Base-by-base conservation (phyloP, 768 basidiomycete genomes). In the Phaeotremella skinneri region DNA sequence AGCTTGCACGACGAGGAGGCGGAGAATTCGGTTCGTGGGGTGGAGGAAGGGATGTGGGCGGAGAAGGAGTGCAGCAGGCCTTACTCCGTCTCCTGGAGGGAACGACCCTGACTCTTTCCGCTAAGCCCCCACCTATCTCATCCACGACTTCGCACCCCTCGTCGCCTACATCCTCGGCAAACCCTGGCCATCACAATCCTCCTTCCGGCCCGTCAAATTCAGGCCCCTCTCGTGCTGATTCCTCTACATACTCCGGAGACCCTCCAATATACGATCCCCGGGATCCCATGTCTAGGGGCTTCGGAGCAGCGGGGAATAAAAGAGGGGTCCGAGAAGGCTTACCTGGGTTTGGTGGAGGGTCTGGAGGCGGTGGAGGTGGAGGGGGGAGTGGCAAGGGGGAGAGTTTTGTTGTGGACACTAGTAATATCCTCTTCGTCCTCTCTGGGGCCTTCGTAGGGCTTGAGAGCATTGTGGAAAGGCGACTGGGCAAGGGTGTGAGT, bases 361-460 rank as follows among this genome's bases (percentile, higher is more conserved):
- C 68, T 55, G 63, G 64, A 21, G 69, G 66, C n/a, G 41, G 53
- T 17, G 64, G 64, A 20, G 69, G 67, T 25, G 43, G 55, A 14
- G 52, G 52, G 14, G 61, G 63, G 56, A 39, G 64, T 27, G 56
- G 63, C 5, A 76, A 76, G 58, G 71, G 72, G 5, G 76, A 77
- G 48, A 77, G 74, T 0, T 77, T 70, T 49, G 63, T 68, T 0
- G 68, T 77, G 6, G 73, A 77, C 50, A 77, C 76, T 0, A 85
- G 87, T 6, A 92, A 97, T 67, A 84, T 97, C 25, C 79, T 98
- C n/a, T 98, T 98, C 77, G 88, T 98, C 60, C 75, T 94, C 11
- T 92, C 91, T 50, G 94, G 94, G 1, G 94, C 94, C 1, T 96
- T 96, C 72, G 91, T 96, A 9, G 93, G 93, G 0, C 78, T 97